These are phyloP conservation scores for Orbilia brochopaga DNA, from an alignment of 2,329 filamentous ascomycete species.

Conservation along the genomic window DNA sequence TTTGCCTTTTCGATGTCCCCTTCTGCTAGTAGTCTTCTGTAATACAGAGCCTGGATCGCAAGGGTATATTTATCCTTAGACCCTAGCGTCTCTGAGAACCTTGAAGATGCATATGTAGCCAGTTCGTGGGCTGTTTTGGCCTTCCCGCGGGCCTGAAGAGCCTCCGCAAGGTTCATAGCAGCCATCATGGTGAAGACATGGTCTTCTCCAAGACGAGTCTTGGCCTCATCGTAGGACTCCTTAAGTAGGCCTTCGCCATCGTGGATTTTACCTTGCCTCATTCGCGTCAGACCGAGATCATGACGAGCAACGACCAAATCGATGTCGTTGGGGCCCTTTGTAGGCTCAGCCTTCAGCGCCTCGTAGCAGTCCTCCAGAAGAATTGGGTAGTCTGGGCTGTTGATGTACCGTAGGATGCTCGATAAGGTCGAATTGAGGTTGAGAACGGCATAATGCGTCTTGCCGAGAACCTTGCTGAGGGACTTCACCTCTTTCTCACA, in stretches of 20 bases:
- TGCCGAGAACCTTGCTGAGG: background rate
- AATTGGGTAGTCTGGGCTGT: background rate
- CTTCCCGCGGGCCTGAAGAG: background rate
- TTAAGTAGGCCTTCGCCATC: background rate
- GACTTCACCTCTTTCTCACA: background rate
- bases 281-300: background rate
- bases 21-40: background rate
- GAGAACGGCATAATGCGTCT: background rate
- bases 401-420: background rate
- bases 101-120: background rate
- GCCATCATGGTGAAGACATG: background rate
- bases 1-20: background rate
- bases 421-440: background rate
- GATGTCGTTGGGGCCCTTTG: background rate
- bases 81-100: background rate
- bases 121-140: background rate
- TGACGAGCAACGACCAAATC: background rate
- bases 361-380: background rate
- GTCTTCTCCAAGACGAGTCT: background rate
- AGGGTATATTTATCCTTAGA: background rate
- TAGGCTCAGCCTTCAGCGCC: background rate
- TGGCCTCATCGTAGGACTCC: background rate
- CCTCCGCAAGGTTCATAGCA: conserved; percentile 1
- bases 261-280: background rate
- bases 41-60: background rate